Base-by-base conservation (phyloP, 1,284 basidiomycete genomes). In the Gastroboletus turbinatus region DNA sequence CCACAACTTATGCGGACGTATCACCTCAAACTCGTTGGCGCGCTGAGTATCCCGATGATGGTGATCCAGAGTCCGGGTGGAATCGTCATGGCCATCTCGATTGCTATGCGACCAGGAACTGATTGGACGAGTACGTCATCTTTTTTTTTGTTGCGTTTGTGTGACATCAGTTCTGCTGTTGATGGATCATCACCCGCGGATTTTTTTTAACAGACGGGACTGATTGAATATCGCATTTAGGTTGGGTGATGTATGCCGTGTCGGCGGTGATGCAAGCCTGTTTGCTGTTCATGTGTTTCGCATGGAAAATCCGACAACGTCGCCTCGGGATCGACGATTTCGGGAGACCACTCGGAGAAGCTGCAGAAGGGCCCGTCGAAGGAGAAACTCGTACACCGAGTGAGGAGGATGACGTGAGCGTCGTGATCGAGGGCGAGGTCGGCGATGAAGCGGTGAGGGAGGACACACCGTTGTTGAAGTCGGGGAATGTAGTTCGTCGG, bases 41-140 rank as follows among this genome's bases (percentile, higher is more conserved):
- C 94, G 1, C 78, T 98, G 23, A 95, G 90, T 64, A 90, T 98
- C 60, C 88, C 88, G 2, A 97, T 94, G 83, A 98, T 99, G 96
- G 77, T 84, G 45, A 89, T 99, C 23, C 96, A 99, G 74, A 94
- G 88, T 8, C 96, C 96, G 0, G 96, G 96, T 3, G 90, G 91
- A 1, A 78, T 94, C 21, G 72, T 95, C 38, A 98, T 99, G 84
- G 90, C 95, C 14, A 70, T 90, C 39, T 93, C 90, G 58, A 89
- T 97, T 59, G 89, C 65, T 27, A 58, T 63, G 53, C 60, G 58
- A 56, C 88, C 87, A 4, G 89, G 90, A 0, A 94, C 92, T 0
- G 85, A 94, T 66, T 95, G 92, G 92, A 94, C 92, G 4, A 90
- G 87, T 90, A 63, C 53, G 82, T 75, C 43, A 2, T 23, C 23